These are phyloP conservation scores for Coemansia erecta DNA, from an alignment of 192 early-diverging fungal species.

Conservation along the genomic window DNA sequence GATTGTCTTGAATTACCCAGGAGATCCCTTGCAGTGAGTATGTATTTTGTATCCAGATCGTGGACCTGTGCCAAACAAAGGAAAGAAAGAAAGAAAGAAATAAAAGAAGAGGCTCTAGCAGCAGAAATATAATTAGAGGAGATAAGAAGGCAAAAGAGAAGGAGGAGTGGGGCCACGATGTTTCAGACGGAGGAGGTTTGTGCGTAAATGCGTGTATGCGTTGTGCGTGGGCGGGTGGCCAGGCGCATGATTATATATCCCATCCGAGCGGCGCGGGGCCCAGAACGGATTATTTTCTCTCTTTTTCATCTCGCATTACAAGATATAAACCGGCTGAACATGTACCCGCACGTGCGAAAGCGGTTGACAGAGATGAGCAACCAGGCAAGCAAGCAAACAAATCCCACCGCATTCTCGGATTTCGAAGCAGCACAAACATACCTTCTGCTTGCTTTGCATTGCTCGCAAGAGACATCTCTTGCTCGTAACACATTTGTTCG, in stretches of 20 bases:
- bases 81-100: neutral
- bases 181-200: no score
- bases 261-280: no score
- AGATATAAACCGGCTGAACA: neutral
- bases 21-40: no score
- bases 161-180: neutral
- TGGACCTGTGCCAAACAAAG: no score
- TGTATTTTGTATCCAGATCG: no score
- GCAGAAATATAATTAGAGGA: neutral
- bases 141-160: neutral
- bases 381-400: neutral
- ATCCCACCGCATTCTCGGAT: neutral
- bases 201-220: no score
- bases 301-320: neutral
- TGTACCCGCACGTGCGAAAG: neutral
- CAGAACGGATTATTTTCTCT: no score
- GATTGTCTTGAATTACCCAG: neutral
- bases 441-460: no score
- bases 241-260: no score
- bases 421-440: no score
- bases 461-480: neutral
- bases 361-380: neutral
- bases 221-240: no score
- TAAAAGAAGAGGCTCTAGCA: neutral
- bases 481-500: no score